Evolutionary conservation across 1,139 yeast species (phyloP).

Genomic region (Hyphopichia khmerensis): DNA sequence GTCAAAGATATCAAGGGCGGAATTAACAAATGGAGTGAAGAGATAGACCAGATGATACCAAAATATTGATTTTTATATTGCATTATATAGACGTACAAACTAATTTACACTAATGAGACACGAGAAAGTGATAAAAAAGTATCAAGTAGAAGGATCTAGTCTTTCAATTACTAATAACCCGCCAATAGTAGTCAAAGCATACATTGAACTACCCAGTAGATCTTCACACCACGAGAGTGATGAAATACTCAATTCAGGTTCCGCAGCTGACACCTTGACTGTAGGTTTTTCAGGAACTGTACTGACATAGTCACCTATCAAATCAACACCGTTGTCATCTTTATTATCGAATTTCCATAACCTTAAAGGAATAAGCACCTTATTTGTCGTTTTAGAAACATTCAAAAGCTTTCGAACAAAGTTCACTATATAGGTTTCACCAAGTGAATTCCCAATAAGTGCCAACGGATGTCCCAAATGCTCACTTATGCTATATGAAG

Average conservation of each 20-base stretch:
- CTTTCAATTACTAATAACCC: conserved; percentile 70
- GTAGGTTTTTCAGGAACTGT: conserved; percentile 26
- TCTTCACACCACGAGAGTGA: conserved; percentile 65
- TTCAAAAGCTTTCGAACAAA: conserved; percentile 36
- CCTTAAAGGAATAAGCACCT: conserved; percentile 30
- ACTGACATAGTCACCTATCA: conserved; percentile 26
- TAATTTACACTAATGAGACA: conserved; percentile 3
- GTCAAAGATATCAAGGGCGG: conserved; percentile 82
- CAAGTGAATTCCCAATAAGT: conserved; percentile 63
- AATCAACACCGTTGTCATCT: conserved; percentile 10
- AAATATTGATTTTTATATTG: conserved; percentile 33
- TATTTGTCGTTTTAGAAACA: conserved; percentile 31
- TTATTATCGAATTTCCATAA: conserved; percentile 33
- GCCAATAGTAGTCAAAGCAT: conserved; percentile 62
- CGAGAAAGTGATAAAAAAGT: not conserved
- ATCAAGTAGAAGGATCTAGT: conserved; percentile 28
- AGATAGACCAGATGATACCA: conserved; percentile 64
- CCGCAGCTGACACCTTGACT: conserved; percentile 40
- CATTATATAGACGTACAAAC: conserved; percentile 1
- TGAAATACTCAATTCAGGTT: conserved; percentile 54
- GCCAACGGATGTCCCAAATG: conserved; percentile 58
- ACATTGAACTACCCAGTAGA: conserved; percentile 50
- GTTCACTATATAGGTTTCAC: conserved; percentile 42
- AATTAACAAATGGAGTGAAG: conserved; percentile 63
- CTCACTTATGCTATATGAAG: conserved; percentile 30